These are phyloP conservation scores for Talaromyces sp. DNA, from an alignment of 2,329 filamentous ascomycete species.

Conservation along the genomic window DNA sequence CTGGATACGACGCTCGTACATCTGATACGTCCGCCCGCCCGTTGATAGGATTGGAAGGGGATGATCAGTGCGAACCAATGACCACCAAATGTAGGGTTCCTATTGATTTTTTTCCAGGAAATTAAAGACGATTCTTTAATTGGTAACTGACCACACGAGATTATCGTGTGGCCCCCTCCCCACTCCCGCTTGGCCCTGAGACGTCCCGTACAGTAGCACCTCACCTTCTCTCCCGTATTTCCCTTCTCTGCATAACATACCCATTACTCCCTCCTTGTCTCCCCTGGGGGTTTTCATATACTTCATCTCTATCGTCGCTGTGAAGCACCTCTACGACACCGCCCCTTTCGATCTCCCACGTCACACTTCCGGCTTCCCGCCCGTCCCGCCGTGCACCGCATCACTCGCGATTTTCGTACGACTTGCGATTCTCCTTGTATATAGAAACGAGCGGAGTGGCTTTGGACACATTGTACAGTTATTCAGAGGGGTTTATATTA, in stretches of 20 bases:
- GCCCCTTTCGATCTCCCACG: not conserved
- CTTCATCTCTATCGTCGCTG: not conserved
- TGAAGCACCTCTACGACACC: not conserved
- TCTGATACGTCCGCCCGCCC: not conserved
- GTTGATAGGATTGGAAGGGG: not conserved
- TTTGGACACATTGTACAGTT: not conserved
- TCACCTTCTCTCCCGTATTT: not conserved
- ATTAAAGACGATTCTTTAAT: not conserved
- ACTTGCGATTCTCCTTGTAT: too few species aligned
- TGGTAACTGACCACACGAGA: conserved; percentile 20
- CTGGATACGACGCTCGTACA: conserved; percentile 2
- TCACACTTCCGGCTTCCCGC: not conserved
- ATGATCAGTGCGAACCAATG: not conserved
- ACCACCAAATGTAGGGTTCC: not conserved
- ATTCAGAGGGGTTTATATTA: not conserved
- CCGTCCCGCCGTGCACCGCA: not conserved
- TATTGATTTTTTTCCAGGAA: not conserved
- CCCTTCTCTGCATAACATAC: not conserved
- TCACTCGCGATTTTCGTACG: too few species aligned
- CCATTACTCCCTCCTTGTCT: not conserved
- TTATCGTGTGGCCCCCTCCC: conserved; percentile 3
- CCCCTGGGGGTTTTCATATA: not conserved
- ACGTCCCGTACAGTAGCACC: not conserved
- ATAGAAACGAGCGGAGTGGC: not conserved
- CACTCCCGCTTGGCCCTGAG: not conserved